Evolutionary conservation across 805 yeast genomes (phyloP).

Genomic region (Myxozyma udenii): DNA sequence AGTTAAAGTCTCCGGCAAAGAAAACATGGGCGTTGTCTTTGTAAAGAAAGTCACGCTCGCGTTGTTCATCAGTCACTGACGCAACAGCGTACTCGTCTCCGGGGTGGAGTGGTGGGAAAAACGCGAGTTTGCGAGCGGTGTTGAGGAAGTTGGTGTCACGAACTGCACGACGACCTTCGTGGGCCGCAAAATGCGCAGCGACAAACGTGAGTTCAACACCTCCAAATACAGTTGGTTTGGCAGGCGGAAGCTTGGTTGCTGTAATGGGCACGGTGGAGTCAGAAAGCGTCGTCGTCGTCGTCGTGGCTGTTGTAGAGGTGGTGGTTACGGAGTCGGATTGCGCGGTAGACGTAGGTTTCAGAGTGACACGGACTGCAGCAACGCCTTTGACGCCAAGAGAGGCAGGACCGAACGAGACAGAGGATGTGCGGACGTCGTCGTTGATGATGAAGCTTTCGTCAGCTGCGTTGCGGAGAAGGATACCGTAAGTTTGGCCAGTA

Average conservation of each 20-base stretch:
- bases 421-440: conserved; percentile 31
- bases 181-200: conserved; percentile 71
- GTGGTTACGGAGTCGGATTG: background rate
- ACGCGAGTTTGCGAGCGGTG: conserved; percentile 54
- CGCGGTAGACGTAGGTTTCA: conserved; percentile 16
- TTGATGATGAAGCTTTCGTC: conserved; percentile 19
- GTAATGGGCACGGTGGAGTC: background rate
- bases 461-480: conserved; percentile 20
- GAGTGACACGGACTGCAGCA: conserved; percentile 54
- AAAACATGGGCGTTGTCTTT: conserved; percentile 59
- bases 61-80: conserved; percentile 8
- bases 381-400: conserved; percentile 74
- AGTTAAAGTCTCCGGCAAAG: conserved; percentile 83
- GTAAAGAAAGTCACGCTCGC: conserved; percentile 49
- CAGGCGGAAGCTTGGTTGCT: conserved; percentile 9
- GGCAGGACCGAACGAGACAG: conserved; percentile 48
- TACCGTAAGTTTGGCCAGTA: conserved; percentile 37
- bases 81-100: conserved; percentile 16
- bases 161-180: conserved; percentile 58
- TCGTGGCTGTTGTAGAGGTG: background rate
- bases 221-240: background rate
- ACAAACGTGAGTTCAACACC: conserved; percentile 57
- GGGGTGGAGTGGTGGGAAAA: conserved; percentile 41
- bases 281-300: background rate
- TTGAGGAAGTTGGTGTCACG: conserved; percentile 55